Conservation (phyloP, 1,139 yeast species). For the Pichia sp. region DNA sequence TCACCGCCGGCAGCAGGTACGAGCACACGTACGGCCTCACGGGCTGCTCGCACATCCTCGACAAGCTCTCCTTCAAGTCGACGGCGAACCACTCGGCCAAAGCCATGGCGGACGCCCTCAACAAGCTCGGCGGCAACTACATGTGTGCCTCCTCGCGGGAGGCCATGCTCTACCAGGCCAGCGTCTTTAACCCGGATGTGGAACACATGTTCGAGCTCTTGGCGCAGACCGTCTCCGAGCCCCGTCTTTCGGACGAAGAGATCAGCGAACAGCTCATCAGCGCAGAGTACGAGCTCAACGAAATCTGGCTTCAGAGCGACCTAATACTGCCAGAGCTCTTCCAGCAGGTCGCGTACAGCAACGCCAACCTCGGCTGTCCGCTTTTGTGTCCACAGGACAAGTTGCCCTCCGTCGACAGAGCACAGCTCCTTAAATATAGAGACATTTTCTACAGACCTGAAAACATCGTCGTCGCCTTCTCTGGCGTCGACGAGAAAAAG, state of each 20-base stretch:
- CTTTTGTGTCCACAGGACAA: constrained; percentile 74
- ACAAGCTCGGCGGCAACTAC: constrained; percentile 86
- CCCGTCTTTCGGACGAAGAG: constrained; percentile 65
- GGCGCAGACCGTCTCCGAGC: constrained; percentile 75
- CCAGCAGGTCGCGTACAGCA: constrained; percentile 73
- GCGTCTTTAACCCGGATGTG: constrained; percentile 85
- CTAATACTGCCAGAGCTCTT: constrained; percentile 80
- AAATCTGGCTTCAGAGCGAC: constrained; percentile 82
- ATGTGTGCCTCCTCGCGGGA: constrained; percentile 94
- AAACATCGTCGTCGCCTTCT: constrained; percentile 79
- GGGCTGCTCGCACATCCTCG: constrained; percentile 82
- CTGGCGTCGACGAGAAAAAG: constrained; percentile 70
- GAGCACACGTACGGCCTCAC: constrained; percentile 50
- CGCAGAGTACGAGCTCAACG: constrained; percentile 77
- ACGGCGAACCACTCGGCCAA: constrained; percentile 59
- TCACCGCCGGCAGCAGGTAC: constrained; percentile 86
- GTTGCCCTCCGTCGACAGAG: constrained; percentile 50
- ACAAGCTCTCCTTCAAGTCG: constrained; percentile 82
- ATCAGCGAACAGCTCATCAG: constrained; percentile 68
- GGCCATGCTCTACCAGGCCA: constrained; percentile 87
- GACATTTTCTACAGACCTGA: constrained; percentile 71
- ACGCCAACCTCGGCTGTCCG: constrained; percentile 81
- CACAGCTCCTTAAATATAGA: constrained; percentile 59
- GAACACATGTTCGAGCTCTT: constrained; percentile 75
- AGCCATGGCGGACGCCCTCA: constrained; percentile 72